Conservation (phyloP, 2,329 filamentous ascomycete genomes). For the Colletotrichum godetiae region DNA sequence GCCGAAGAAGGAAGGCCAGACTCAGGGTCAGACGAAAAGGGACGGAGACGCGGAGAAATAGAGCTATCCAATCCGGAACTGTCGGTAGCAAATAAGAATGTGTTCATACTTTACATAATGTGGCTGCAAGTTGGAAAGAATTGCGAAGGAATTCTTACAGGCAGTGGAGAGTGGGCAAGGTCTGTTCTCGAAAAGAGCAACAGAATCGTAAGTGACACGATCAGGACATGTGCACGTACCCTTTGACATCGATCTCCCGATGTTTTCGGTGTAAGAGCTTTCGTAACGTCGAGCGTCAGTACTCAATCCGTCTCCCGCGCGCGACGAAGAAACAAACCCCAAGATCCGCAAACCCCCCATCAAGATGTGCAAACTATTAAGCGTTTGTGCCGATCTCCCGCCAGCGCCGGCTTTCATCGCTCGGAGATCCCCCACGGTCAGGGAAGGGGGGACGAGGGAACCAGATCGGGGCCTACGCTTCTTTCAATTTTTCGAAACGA, state of each 20-base stretch:
- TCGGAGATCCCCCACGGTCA: constrained; percentile 14
- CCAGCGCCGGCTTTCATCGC: background rate
- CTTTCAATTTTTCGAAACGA: constrained; percentile 17
- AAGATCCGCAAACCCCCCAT: background rate
- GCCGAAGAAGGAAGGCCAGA: background rate
- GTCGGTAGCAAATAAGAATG: background rate
- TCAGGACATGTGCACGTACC: background rate
- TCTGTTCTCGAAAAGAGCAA: background rate
- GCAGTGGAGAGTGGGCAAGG: background rate
- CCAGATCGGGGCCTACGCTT: background rate
- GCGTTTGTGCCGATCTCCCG: constrained; percentile 21
- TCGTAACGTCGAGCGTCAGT: background rate
- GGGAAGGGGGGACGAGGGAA: background rate
- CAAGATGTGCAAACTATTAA: background rate
- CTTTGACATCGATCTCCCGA: background rate
- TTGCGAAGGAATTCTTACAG: background rate
- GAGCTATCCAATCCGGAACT: background rate
- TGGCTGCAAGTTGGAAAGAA: background rate
- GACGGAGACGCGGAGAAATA: background rate
- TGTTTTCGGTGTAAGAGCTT: background rate
- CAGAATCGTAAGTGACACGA: background rate
- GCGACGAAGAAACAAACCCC: background rate
- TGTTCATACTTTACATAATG: background rate
- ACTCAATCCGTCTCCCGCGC: background rate
- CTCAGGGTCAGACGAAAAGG: background rate